phyloP scores from a whole-genome alignment of 805 yeast genomes.

The Jamesozyma gamospora region DNA sequence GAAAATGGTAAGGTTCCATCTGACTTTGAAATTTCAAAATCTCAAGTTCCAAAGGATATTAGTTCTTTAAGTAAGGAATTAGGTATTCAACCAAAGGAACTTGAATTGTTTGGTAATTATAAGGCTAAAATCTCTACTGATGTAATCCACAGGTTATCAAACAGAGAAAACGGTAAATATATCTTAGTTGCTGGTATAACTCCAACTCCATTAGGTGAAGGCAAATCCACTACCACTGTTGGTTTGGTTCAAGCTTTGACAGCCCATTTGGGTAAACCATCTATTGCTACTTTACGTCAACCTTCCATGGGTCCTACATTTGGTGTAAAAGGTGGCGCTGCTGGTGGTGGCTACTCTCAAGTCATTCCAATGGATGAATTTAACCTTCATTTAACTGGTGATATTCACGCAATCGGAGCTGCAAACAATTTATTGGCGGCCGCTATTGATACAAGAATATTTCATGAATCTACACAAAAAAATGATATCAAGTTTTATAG shows the following conservation, averaged over 20 bases:
- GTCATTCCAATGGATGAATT: conserved; percentile 99
- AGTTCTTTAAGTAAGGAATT: conserved; percentile 65
- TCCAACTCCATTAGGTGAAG: conserved; percentile 97
- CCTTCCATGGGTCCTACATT: conserved; percentile 99
- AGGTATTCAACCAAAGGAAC: conserved; percentile 68
- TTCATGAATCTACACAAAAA: conserved; percentile 84
- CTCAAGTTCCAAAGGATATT: conserved; percentile 79
- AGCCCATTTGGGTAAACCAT: conserved; percentile 71
- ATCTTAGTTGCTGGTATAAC: conserved; percentile 94
- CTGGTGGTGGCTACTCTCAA: conserved; percentile 97
- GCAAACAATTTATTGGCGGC: conserved; percentile 93
- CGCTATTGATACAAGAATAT: conserved; percentile 93
- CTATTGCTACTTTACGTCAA: conserved; percentile 92
- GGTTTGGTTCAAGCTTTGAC: conserved; percentile 94
- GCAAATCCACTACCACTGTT: conserved; percentile 92
- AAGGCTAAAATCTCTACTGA: conserved; percentile 80
- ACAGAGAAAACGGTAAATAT: conserved; percentile 66
- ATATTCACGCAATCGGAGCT: conserved; percentile 89
- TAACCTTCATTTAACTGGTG: conserved; percentile 96
- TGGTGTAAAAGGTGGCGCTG: conserved; percentile 99
- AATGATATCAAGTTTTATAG: conserved; percentile 67
- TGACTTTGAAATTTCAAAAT: conserved; percentile 82
- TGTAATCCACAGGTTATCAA: conserved; percentile 55
- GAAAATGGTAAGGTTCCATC: conserved; percentile 82
- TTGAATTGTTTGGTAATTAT: conserved; percentile 80